Conservation (phyloP, 73 alveolate species). For the Uronychia binucleata region DNA sequence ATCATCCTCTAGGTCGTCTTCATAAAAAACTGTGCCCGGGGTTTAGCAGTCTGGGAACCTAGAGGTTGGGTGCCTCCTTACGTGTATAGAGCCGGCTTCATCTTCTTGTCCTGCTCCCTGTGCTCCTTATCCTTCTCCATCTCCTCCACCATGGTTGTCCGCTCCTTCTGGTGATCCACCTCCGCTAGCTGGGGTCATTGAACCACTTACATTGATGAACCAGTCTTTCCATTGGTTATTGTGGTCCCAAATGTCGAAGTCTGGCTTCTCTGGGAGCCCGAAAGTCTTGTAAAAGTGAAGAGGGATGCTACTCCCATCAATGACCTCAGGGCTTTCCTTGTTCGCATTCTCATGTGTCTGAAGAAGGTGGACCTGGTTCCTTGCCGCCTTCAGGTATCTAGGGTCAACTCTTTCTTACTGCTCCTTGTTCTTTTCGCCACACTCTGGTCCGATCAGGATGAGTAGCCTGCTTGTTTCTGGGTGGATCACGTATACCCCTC, state of each 20-base stretch:
- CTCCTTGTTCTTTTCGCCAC: constrained; percentile 48
- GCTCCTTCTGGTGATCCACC: neutral
- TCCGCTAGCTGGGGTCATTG: neutral
- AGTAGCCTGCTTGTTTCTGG: constrained; percentile 33
- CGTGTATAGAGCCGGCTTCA: constrained; percentile 55
- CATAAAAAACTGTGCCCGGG: constrained; percentile 53
- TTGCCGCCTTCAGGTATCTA: constrained; percentile 48
- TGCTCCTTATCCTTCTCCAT: constrained; percentile 51
- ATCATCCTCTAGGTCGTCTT: constrained; percentile 69
- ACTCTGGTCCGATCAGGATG: constrained; percentile 65
- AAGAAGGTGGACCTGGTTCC: constrained; percentile 27
- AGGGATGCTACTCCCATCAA: constrained; percentile 56
- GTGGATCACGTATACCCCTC: constrained; percentile 77
- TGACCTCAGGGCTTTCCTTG: neutral
- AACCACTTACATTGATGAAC: constrained; percentile 45
- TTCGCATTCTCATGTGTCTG: constrained; percentile 67
- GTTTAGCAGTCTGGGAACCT: constrained; percentile 21
- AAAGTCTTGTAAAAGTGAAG: constrained; percentile 59
- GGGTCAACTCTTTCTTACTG: no score
- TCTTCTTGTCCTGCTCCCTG: constrained; percentile 22
- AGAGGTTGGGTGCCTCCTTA: constrained; percentile 12
- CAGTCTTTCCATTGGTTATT: constrained; percentile 67
- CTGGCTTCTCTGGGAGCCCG: constrained; percentile 30
- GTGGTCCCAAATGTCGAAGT: constrained; percentile 19
- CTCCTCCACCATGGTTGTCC: constrained; percentile 48